Evolutionary conservation across 805 yeast genomes (phyloP).

Genomic region (Brettanomyces nanus): DNA sequence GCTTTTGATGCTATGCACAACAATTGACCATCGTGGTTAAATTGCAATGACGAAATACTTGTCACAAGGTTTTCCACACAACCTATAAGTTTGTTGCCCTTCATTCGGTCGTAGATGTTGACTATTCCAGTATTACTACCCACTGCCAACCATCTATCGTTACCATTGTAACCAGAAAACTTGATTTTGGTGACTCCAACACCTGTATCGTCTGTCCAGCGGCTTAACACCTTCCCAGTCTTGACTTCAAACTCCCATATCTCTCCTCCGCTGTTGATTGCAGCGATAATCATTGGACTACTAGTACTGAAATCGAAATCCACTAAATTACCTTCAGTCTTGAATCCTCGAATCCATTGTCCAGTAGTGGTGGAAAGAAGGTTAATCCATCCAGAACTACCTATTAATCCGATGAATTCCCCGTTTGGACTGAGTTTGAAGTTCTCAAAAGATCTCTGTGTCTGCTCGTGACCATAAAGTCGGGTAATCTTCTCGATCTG

Average conservation of each 20-base stretch:
- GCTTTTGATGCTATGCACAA: constrained; percentile 80
- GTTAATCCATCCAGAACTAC: constrained; percentile 89
- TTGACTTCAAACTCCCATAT: constrained; percentile 76
- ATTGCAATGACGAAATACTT: constrained; percentile 61
- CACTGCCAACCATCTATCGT: constrained; percentile 76
- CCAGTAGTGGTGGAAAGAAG: constrained; percentile 68
- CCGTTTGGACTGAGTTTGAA: constrained; percentile 76
- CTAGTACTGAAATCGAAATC: constrained; percentile 59
- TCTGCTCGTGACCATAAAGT: constrained; percentile 83
- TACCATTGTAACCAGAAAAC: constrained; percentile 48
- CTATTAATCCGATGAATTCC: constrained; percentile 61
- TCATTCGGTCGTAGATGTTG: constrained; percentile 62
- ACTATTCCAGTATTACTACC: constrained; percentile 90
- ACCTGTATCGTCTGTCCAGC: constrained; percentile 86
- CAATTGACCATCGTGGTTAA: constrained; percentile 84
- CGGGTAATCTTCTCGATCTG: constrained; percentile 77
- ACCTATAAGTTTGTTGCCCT: constrained; percentile 43
- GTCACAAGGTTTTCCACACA: constrained; percentile 76
- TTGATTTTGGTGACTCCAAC: constrained; percentile 73
- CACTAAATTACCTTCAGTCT: constrained; percentile 77
- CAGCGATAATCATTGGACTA: constrained; percentile 38
- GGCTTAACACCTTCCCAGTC: constrained; percentile 41
- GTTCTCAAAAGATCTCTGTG: constrained; percentile 81
- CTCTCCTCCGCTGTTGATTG: constrained; percentile 71
- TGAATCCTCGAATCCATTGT: constrained; percentile 82